These are phyloP conservation scores for Diaporthe capsici DNA, from an alignment of 2,329 filamentous ascomycete genomes.

Conservation along the genomic window DNA sequence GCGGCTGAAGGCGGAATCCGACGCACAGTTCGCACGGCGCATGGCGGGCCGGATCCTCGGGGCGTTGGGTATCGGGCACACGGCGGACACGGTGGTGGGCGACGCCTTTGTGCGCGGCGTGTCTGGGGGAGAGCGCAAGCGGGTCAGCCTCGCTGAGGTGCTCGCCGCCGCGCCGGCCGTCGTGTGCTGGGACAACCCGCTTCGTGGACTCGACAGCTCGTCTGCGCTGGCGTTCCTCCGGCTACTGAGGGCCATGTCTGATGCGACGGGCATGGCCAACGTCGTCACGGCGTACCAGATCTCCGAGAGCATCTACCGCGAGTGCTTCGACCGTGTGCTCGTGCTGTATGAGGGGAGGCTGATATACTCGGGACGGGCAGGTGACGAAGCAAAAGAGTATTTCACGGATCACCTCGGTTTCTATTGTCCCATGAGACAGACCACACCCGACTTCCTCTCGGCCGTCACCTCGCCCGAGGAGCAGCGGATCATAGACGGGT, in stretches of 20 bases:
- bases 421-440: background rate
- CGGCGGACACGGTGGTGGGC: conserved; percentile 50
- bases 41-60: background rate
- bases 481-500: background rate
- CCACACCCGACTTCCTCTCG: conserved; percentile 4
- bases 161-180: background rate
- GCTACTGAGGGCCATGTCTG: background rate
- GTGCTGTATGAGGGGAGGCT: conserved; percentile 23
- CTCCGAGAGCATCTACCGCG: conserved; percentile 2
- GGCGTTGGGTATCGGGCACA: conserved; percentile 38
- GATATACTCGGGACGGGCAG: conserved; percentile 8
- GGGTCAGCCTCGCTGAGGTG: conserved; percentile 52
- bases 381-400: conserved; percentile 64
- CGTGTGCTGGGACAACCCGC: conserved; percentile 7
- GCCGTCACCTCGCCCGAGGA: background rate
- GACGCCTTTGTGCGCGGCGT: conserved; percentile 70
- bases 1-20: background rate
- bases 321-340: background rate
- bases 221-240: background rate
- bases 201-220: conserved; percentile 1
- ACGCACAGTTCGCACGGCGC: background rate
- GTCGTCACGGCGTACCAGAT: conserved; percentile 16
- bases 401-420: conserved; percentile 54
- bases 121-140: conserved; percentile 70
- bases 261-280: conserved; percentile 5